Evolutionary conservation across 371 early-diverging fungal species (phyloP), one percentile per base, ranked within the genome.

Genomic region (Smittium mucronatum): DNA sequence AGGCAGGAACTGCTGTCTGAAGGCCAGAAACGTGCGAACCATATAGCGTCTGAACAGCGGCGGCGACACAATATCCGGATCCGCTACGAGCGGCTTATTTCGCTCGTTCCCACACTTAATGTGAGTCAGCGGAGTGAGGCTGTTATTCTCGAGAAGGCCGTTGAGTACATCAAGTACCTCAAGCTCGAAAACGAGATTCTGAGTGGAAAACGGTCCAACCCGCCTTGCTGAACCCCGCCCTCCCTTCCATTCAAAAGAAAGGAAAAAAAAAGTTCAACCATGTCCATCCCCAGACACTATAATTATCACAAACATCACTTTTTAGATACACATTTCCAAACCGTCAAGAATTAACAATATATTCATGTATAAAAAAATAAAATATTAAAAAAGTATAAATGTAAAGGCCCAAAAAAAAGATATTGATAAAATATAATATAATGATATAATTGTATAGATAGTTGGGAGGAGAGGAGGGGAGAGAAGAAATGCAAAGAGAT

Each of bases 1-100:
- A 79, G 78, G 64, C 75, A 76, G 69, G 90, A 92, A 70, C 77
- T 93, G 28, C 74, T 95, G 68, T 91, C 94, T 1, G 93, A 91
- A 67, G 88, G 89, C n/a, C 93, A 95, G 74, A 95, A 95, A 78
- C 87, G 91, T 68, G 89, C 92, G 2, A 96, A 95, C 78, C 97
- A 96, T 78, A 95, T 96, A 76, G 89, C 88, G 0, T 89, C 89
- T 29, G 94, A 94, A 73, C 91, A 94, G 76, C 89, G 91, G 72
- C 87, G 94, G 60, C 85, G 94, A 35, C 87, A 87, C 58, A 90
- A 88, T 68, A 94, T 94, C 74, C 82, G 91, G n/a, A 78, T 79
- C 57, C 93, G 92, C 0, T 92, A 92, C 77, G 88, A 89, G 70
- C 86, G 88, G 69, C 82, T 94, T 58, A 88, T 87, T 30, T 87